Evolutionary conservation across 129 eudicot genomes (phyloP).

Genomic region (Oenanthe sinensis): DNA sequence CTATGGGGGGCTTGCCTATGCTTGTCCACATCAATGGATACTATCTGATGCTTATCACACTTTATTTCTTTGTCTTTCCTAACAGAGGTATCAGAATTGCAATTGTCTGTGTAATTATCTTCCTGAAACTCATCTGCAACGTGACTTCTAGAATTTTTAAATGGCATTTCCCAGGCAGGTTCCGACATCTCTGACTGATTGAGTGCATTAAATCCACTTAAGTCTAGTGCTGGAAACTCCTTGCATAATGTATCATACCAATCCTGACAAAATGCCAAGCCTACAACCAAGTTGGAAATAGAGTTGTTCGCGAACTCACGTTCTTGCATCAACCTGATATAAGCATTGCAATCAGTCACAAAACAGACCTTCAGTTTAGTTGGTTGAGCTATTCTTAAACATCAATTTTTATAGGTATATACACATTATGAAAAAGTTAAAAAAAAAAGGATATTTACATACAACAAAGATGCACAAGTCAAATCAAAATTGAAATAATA

Average conservation of each 20-base stretch:
- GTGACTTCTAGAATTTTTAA: constrained; percentile 22
- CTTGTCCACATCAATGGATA: constrained; percentile 18
- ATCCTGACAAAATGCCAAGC: constrained; percentile 52
- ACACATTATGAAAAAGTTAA: background rate
- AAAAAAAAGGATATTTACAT: background rate
- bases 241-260: constrained; percentile 54
- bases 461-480: background rate
- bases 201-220: constrained; percentile 19
- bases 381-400: background rate
- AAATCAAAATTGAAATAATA: background rate
- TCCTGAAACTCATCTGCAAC: constrained; percentile 36
- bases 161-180: constrained; percentile 19
- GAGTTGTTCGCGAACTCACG: constrained; percentile 43
- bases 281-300: constrained; percentile 54
- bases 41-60: constrained; percentile 13
- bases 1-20: constrained; percentile 26
- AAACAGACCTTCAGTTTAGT: background rate
- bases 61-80: constrained; percentile 41
- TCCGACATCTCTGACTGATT: constrained; percentile 36
- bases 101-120: constrained; percentile 14
- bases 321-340: constrained; percentile 51
- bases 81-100: constrained; percentile 50
- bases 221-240: constrained; percentile 32
- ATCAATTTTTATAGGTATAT: background rate
- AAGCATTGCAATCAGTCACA: constrained; percentile 14